These are phyloP conservation scores for Polyporus tsugae DNA, from an alignment of 1,284 basidiomycete genomes.

Conservation along the genomic window DNA sequence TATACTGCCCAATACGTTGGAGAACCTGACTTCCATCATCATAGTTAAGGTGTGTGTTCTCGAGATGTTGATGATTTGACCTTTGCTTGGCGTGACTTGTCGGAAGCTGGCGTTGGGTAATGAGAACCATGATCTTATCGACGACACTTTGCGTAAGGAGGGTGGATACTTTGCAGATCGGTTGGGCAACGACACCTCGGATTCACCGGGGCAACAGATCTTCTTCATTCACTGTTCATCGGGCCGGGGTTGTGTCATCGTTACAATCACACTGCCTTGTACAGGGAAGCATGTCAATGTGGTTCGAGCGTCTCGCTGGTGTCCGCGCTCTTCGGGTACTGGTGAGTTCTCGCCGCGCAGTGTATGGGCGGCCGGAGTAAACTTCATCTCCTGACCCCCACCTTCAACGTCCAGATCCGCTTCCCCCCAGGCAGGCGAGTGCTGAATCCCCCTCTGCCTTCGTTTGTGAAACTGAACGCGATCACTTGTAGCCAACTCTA, in stretches of 20 bases:
- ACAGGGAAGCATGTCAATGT: slow-evolving; percentile 3
- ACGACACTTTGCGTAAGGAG: no score
- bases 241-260: neutral
- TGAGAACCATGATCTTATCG: no score
- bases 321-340: neutral
- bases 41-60: no score
- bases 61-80: no score
- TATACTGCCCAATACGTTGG: no score
- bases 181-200: no score
- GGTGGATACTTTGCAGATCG: no score
- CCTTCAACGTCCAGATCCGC: neutral
- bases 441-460: neutral
- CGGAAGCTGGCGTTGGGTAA: no score
- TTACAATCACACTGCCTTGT: neutral
- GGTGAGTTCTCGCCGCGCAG: neutral
- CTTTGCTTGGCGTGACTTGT: no score
- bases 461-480: neutral
- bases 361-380: no score
- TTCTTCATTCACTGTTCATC: neutral
- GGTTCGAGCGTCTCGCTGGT: neutral
- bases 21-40: no score
- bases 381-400: neutral
- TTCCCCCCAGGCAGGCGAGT: neutral
- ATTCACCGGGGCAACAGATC: neutral
- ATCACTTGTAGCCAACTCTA: neutral